Base-by-base conservation (phyloP, 2,329 filamentous ascomycete genomes). In the Neoarthrinium moseri region DNA sequence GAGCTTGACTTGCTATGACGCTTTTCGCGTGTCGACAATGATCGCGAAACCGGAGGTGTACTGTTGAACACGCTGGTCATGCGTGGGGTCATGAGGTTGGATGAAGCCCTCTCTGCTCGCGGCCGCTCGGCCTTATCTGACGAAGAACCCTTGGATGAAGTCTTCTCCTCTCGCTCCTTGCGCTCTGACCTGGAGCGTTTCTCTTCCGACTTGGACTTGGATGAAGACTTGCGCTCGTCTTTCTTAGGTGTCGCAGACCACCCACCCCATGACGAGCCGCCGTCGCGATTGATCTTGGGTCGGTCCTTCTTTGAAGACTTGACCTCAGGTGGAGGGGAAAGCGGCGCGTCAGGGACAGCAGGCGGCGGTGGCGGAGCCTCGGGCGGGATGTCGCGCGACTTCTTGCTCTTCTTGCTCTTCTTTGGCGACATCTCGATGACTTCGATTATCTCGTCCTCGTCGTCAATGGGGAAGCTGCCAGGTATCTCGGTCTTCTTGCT, bases 271-370 rank as follows among this genome's bases (percentile, higher is more conserved):
- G 86, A 83, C 11, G 80, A 74, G 27, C 75, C 76, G 48, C 80
- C 77, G 29, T 87, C 84, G 47, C 89, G 87, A 55, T 83, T 87
- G 52, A 91, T 81, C 59, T 86, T 89, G 22, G 86, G 72, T 12
- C 90, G 86, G 52, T 95, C 88, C 62, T 87, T 95, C 67, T 83
- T 89, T 4, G 75, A 75, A 4, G 78, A 81, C 49, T 74, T 82
- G 13, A 75, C 69, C 11, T 84, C 81, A 13, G 80, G 69, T 4
- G 75, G 73, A 22, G 77, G 74, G 6, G 75, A 71, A 37, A 71
- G 61, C 24, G 75, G 73, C 32, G 66, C 68, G 41, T 79, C 76
- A 18, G 72, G 70, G 5, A 70, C 71, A 15, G 70, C 68, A n/a
- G 73, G 70, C 3, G 72, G 71, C 6, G 74, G 65, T 7, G 69